phyloP scores from a whole-genome alignment of 495 filamentous ascomycete genomes.

The Talaromyces wortmannii region DNA sequence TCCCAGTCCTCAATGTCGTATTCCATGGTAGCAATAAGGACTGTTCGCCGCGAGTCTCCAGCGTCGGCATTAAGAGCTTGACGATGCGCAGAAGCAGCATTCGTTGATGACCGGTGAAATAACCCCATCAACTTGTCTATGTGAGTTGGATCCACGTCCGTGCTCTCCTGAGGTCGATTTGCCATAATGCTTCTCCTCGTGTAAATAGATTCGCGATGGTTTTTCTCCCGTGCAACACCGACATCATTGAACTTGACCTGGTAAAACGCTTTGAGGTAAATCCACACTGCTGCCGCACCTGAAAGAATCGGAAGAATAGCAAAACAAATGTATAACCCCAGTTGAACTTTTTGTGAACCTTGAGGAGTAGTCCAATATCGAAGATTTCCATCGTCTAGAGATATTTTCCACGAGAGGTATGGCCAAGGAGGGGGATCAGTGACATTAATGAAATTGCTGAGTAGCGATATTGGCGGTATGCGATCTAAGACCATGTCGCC shows the following conservation, averaged over 20 bases:
- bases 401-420: conserved; percentile 34
- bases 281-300: conserved; percentile 28
- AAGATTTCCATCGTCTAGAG: conserved; percentile 37
- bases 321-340: conserved; percentile 38
- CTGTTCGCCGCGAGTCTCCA: conserved; percentile 17
- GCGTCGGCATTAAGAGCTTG: conserved; percentile 6
- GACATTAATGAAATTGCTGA: conserved; percentile 40
- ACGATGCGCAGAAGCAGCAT: conserved; percentile 7
- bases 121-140: not conserved
- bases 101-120: not conserved
- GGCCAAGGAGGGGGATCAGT: conserved; percentile 34
- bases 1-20: conserved; percentile 45
- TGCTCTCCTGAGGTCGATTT: not conserved
- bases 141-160: not conserved
- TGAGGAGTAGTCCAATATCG: conserved; percentile 31
- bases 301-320: conserved; percentile 32
- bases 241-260: conserved; percentile 44
- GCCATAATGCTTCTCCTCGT: not conserved
- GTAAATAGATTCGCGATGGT: not conserved
- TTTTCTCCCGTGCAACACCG: conserved; percentile 27
- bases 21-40: conserved; percentile 45
- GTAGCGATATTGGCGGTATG: conserved; percentile 29
- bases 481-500: conserved; percentile 34
- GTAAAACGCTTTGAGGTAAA: conserved; percentile 42
- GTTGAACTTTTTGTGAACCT: conserved; percentile 33